Conservation (phyloP, 805 yeast genomes). For the Lipomyces orientalis region DNA sequence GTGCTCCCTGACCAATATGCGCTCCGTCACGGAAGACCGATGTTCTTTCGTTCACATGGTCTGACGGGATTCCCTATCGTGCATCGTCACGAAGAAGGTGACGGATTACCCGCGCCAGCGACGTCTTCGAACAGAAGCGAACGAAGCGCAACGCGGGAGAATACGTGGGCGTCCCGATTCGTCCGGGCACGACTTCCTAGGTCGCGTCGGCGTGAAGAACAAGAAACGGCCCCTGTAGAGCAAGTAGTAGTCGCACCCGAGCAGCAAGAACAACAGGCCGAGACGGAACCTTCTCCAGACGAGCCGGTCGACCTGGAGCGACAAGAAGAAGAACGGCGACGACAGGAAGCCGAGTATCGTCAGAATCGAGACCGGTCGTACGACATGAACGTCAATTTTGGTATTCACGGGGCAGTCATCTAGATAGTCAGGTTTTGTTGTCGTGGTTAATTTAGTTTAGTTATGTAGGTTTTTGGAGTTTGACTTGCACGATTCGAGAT, state of each 20-base stretch:
- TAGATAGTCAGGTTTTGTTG: background rate
- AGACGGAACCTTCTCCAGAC: background rate
- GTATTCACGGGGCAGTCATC: conserved; percentile 1
- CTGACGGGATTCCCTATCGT: background rate
- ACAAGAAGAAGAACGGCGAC: background rate
- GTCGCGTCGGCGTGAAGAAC: background rate
- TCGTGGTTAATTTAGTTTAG: background rate
- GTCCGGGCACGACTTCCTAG: conserved; percentile 7
- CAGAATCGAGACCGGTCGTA: background rate
- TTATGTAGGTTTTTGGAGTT: background rate
- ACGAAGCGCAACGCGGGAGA: background rate
- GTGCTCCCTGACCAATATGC: background rate
- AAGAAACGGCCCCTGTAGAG: background rate
- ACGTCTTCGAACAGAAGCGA: background rate
- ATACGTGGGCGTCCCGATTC: conserved; percentile 5
- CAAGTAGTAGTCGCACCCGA: background rate
- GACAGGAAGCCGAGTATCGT: background rate
- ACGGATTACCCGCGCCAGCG: background rate
- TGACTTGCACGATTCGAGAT: background rate
- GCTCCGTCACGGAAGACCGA: background rate
- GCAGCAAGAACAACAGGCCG: background rate
- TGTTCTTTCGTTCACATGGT: background rate
- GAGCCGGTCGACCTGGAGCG: background rate
- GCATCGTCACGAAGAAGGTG: background rate
- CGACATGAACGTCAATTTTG: background rate